These are phyloP conservation scores for Candida sphagnicola DNA, from an alignment of 805 yeast species.

Conservation along the genomic window DNA sequence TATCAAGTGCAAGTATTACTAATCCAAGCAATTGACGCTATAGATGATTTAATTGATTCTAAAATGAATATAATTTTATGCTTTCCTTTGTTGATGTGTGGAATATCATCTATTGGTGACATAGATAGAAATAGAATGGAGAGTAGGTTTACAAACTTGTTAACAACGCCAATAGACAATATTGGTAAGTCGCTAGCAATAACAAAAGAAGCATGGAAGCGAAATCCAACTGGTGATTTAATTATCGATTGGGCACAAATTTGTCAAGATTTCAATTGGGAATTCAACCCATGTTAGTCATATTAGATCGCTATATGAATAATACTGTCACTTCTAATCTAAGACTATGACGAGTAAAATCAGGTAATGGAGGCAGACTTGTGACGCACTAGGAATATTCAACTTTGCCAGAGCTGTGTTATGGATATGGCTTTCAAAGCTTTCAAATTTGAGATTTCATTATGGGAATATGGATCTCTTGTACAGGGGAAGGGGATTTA, in stretches of 20 bases:
- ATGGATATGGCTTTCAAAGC: too few relatives aligned
- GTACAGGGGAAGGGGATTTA: too few relatives aligned
- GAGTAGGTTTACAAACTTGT: constrained; percentile 11
- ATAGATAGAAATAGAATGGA: constrained; percentile 17
- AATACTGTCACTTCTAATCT: too few relatives aligned
- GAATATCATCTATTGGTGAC: constrained; percentile 17
- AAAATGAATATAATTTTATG: constrained; percentile 14
- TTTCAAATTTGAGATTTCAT: too few relatives aligned
- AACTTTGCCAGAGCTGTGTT: too few relatives aligned
- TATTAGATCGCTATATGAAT: too few relatives aligned
- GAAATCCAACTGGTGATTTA: constrained; percentile 13
- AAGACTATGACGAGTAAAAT: too few relatives aligned
- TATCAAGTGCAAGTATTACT: constrained; percentile 12
- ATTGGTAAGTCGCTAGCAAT: constrained; percentile 12
- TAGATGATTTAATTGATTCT: constrained; percentile 13
- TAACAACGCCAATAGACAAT: constrained; percentile 13
- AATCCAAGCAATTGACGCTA: constrained; percentile 6
- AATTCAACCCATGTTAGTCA: constrained; percentile 9
- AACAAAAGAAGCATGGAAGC: constrained; percentile 17
- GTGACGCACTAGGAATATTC: too few relatives aligned
- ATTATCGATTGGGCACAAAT: constrained; percentile 21
- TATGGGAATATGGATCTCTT: too few relatives aligned
- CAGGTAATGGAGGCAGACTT: too few relatives aligned
- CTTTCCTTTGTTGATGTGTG: constrained; percentile 20
- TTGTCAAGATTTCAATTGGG: constrained; percentile 25